Conservation (phyloP, 176 grass and related monocot genomes). For the bread wheat (Triticum aestivum) region IWGSC_CS_RefSeq_v2.1 NC_057809.1:387065213-387065712, state of each 20-base stretch:
- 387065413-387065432: constrained; percentile 37
- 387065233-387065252: not conserved
- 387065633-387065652: constrained; percentile 74
- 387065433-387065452: constrained; percentile 67
- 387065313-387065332: not conserved
- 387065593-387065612: constrained; percentile 34
- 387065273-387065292: not conserved
- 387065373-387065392: constrained; percentile 3
- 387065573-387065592: not conserved
- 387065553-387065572: not conserved
- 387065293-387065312: not conserved
- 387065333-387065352: not conserved
- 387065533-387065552: not conserved
- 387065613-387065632: constrained; percentile 87
- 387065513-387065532: not conserved
- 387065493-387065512: not conserved
- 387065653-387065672: constrained; percentile 86
- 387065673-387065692: constrained; percentile 90
- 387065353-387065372: not conserved
- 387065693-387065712: constrained; percentile 87
- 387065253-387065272: not conserved
- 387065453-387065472: constrained; percentile 75
- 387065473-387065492: not conserved
- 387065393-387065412: not conserved
- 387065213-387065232: not conserved